Conservation (phyloP, 2,329 filamentous ascomycete species). For the Didymella pomorum region DNA sequence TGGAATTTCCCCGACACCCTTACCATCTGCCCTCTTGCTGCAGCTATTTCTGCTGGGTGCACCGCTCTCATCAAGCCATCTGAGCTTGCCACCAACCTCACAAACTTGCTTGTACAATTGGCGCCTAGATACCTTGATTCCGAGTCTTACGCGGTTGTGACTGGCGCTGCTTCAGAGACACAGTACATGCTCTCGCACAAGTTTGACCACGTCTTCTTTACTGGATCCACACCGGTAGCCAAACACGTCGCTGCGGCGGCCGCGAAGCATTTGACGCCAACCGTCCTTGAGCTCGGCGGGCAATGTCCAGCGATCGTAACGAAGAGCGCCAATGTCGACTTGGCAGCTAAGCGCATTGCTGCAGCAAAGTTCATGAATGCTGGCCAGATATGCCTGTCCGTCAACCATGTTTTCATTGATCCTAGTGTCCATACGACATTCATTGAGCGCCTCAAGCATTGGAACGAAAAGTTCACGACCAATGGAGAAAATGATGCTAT, state of each 20-base stretch:
- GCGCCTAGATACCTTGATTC: constrained; percentile 1
- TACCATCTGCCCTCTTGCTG: background rate
- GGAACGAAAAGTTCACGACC: constrained; percentile 1
- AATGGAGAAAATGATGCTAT: constrained; percentile 4
- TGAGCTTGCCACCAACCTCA: constrained; percentile 1
- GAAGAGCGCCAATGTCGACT: constrained; percentile 2
- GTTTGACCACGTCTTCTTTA: constrained; percentile 6
- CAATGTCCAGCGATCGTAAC: constrained; percentile 7
- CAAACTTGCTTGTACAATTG: background rate
- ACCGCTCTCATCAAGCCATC: constrained; percentile 8
- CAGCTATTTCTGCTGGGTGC: constrained; percentile 12
- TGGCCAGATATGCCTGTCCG: constrained; percentile 4
- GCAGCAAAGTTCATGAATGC: constrained; percentile 8
- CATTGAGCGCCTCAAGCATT: constrained; percentile 2
- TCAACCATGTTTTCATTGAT: constrained; percentile 9
- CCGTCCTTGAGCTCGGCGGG: constrained; percentile 8
- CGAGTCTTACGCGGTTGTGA: background rate
- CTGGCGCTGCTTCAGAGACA: constrained; percentile 3
- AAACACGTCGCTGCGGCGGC: constrained; percentile 5
- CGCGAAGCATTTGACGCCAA: constrained; percentile 1
- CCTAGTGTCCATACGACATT: background rate
- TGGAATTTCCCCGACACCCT: constrained; percentile 5
- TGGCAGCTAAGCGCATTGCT: constrained; percentile 10
- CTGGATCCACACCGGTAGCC: constrained; percentile 4
- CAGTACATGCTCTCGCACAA: constrained; percentile 8